Conservation (phyloP, 2,329 filamentous ascomycete genomes). For the Trichophyton rubrum region DNA sequence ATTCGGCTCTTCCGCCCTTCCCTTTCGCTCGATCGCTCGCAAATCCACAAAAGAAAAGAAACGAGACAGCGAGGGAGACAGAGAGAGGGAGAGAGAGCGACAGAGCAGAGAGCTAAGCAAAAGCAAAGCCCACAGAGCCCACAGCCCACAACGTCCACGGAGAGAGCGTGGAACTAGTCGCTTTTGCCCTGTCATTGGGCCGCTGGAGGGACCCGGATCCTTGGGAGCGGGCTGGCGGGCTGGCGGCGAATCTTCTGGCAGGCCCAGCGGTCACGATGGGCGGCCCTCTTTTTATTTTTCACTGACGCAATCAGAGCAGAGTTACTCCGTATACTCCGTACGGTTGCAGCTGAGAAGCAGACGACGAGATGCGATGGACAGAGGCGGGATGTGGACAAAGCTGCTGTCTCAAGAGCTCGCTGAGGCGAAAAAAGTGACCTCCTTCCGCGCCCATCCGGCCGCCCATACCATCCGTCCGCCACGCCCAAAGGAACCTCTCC, state of each 20-base stretch:
- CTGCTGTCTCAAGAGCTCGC: not conserved
- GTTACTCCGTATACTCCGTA: not conserved
- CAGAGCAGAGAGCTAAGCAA: not conserved
- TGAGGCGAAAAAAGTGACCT: not conserved
- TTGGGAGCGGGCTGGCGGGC: slow-evolving; percentile 2
- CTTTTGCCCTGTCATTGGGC: not conserved
- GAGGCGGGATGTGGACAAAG: not conserved
- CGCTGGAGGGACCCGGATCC: slow-evolving; percentile 1
- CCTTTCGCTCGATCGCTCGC: not conserved
- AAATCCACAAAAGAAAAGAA: not conserved
- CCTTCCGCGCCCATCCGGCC: not conserved
- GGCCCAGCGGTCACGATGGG: not conserved
- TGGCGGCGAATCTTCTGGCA: slow-evolving; percentile 5
- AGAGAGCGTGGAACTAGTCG: not conserved
- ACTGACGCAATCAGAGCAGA: not conserved
- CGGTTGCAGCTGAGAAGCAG: not conserved
- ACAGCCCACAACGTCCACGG: not conserved
- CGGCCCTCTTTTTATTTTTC: not conserved
- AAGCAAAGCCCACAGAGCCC: not conserved
- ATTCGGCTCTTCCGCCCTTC: slow-evolving; percentile 1
- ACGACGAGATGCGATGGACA: not conserved
- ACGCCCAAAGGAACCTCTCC: not conserved
- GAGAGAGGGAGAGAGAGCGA: not conserved
- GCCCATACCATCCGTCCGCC: slow-evolving; percentile 2
- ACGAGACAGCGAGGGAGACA: not conserved